Evolutionary conservation across 495 filamentous ascomycete species (phyloP).

Genomic region (Neurospora sublineolata): DNA sequence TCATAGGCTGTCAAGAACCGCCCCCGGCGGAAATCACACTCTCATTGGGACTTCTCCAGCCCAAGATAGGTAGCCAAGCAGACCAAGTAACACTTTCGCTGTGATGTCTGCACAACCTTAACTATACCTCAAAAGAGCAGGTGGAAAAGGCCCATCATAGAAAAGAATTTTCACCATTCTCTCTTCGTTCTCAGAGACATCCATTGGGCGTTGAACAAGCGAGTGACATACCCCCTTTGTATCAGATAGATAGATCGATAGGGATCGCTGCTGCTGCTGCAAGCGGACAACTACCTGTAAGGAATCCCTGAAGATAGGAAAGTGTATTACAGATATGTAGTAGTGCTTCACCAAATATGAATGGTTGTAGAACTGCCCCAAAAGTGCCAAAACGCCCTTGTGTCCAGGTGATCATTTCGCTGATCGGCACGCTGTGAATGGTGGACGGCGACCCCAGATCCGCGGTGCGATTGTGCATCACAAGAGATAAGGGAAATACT

Average conservation of each 20-base stretch:
- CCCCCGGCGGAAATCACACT: neutral
- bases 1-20: neutral
- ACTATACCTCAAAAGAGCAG: neutral
- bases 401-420: neutral
- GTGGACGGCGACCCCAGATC: neutral
- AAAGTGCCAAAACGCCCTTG: neutral
- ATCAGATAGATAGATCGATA: neutral
- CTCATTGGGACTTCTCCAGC: neutral
- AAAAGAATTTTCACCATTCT: neutral
- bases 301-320: neutral
- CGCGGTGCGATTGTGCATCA: neutral
- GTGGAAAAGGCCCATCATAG: neutral
- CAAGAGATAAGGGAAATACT: neutral
- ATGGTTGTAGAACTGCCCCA: neutral
- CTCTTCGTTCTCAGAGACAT: neutral
- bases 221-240: neutral
- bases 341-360: neutral
- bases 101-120: neutral
- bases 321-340: neutral
- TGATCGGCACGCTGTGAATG: neutral
- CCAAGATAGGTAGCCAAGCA: neutral
- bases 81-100: neutral
- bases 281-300: neutral
- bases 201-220: neutral
- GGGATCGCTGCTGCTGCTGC: neutral